Base-by-base conservation (phyloP, 2,329 filamentous ascomycete species). In the Fusarium aywerte region DNA sequence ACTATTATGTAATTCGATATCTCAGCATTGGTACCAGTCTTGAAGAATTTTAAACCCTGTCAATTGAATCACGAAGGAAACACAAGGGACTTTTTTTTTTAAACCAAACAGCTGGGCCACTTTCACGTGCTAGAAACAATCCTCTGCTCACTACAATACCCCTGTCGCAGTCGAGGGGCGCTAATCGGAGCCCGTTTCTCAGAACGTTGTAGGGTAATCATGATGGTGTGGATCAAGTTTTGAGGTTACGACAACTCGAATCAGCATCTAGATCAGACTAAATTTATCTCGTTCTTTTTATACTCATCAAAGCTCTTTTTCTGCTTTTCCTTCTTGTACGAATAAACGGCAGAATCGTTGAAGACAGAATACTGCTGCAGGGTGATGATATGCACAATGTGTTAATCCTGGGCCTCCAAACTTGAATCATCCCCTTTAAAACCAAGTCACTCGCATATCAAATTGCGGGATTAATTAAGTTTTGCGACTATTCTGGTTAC, bases 101-200 rank as follows among this genome's bases (percentile, higher is more conserved):
- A 60, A 67, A 69, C 70, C 66, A 71, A 57, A 59, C 56, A 49
- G 51, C 38, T 68, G 66, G 70, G 70, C 70, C 70, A 68, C 42
- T 66, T 72, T 72, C 70, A 72, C 70, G 64, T 72, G 70, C 65
- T 61, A 53, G 32, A 64, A 56, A 55, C 50, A 25, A 47, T 49
- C 13, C 50, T 51, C 32, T 32, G 27, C 38, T 40, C 25, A n/a
- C 29, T 9, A 8, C 25, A 42, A 42, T 47, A 65, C 13, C 58
- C 60, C 25, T 40, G 33, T 27, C 44, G 11, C 15, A 29, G 2
- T 27, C 4, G 31, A 33, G 20, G 39, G 35, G 56, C 21, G n/a
- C 65, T 51, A 59, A 59, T 70, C 65, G 53, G 60, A 68, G 57
- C 25, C 25, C 53, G 43, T 27, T 27, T 18, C 38, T 50, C 42